These are phyloP conservation scores for Suillus clintonianus DNA, from an alignment of 768 basidiomycete species.

Conservation along the genomic window DNA sequence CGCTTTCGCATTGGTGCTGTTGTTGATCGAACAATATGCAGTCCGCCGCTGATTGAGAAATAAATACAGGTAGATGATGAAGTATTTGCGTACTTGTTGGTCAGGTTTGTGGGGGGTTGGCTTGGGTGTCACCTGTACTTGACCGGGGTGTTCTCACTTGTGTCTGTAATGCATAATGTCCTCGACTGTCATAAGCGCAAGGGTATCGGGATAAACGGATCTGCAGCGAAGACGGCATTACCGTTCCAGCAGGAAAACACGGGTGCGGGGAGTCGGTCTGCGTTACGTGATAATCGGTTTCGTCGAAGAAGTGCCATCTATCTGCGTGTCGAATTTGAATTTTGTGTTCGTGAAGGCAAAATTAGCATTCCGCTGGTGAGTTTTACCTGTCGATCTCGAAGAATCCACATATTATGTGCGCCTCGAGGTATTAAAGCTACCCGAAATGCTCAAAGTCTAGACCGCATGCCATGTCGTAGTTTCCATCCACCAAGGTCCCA, in stretches of 20 bases:
- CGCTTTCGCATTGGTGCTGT: neutral
- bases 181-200: too few species aligned
- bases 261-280: slow-evolving; percentile 41
- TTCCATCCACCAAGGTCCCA: slow-evolving; percentile 40
- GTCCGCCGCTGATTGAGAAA: neutral
- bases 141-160: too few species aligned
- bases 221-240: slow-evolving; percentile 40
- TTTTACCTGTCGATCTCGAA: slow-evolving; percentile 36
- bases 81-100: too few species aligned
- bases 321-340: neutral
- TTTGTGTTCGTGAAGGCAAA: neutral
- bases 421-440: slow-evolving; percentile 17
- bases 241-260: slow-evolving; percentile 51
- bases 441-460: slow-evolving; percentile 39
- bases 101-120: too few species aligned
- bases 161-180: too few species aligned
- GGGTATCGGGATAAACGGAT: slow-evolving; percentile 41
- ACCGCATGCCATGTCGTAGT: slow-evolving; percentile 46
- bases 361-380: slow-evolving; percentile 12
- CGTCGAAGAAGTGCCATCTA: slow-evolving; percentile 46
- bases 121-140: too few species aligned
- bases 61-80: too few species aligned
- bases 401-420: slow-evolving; percentile 40
- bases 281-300: slow-evolving; percentile 35
- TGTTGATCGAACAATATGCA: neutral